Evolutionary conservation across 768 basidiomycete genomes (phyloP).

Genomic region (Hypsizygus marmoreus): DNA sequence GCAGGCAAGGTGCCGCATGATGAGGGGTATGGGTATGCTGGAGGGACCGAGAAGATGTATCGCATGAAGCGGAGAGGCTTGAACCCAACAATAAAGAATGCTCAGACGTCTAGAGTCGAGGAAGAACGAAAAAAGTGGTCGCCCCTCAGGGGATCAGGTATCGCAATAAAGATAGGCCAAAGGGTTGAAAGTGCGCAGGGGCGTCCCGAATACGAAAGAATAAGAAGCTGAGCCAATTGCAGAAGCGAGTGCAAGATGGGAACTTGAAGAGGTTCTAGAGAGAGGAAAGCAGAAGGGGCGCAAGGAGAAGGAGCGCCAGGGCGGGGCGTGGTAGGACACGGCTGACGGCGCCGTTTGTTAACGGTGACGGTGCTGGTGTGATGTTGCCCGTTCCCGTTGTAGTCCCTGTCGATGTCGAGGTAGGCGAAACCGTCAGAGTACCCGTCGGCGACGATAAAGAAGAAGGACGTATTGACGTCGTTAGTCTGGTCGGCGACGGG

Average conservation of each 20-base stretch:
- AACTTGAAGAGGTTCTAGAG: no score
- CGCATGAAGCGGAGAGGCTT: no score
- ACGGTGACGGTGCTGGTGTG: slow-evolving; percentile 6
- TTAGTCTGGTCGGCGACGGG: slow-evolving; percentile 18
- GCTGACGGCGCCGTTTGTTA: slow-evolving; percentile 9
- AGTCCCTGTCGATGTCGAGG: slow-evolving; percentile 7
- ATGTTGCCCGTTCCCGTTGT: slow-evolving; percentile 3
- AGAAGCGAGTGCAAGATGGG: no score
- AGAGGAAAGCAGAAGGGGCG: slow-evolving; percentile 2
- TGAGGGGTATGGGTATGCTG: no score
- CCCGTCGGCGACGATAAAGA: slow-evolving; percentile 14
- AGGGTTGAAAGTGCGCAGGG: slow-evolving; percentile 1
- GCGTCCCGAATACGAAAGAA: slow-evolving; percentile 1
- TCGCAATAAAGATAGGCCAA: slow-evolving; percentile 27
- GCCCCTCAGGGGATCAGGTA: slow-evolving; percentile 15
- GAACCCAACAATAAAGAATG: no score
- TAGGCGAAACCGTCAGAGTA: slow-evolving; percentile 5
- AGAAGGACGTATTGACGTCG: slow-evolving; percentile 15
- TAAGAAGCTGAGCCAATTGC: no score
- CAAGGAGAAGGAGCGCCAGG: not conserved
- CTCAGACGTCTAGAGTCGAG: no score
- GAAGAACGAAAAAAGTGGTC: slow-evolving; percentile 1
- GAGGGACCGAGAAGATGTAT: no score
- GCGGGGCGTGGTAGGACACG: not conserved
- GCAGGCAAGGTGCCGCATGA: no score